These are phyloP conservation scores for Petrea volubilis DNA, from an alignment of 257 asterid genomes.

Conservation along the genomic window DNA sequence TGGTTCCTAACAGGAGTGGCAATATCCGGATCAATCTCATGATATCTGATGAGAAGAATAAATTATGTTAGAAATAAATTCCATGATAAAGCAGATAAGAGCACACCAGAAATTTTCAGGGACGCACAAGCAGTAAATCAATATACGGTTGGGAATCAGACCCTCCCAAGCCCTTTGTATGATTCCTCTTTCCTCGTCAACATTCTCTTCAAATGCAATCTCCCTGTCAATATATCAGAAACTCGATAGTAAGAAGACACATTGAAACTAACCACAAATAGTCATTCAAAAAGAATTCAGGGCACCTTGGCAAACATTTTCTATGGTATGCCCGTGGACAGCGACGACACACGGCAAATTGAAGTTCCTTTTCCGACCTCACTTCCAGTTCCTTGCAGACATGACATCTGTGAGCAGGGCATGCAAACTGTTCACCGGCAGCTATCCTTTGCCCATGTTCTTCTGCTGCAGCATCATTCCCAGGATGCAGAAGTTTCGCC, in stretches of 20 bases:
- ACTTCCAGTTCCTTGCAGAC: slow-evolving; percentile 71
- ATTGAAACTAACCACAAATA: slow-evolving; percentile 1
- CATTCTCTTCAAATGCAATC: slow-evolving; percentile 51
- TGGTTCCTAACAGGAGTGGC: slow-evolving; percentile 71
- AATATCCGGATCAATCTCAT: slow-evolving; percentile 49
- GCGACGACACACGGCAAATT: slow-evolving; percentile 95
- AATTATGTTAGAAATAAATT: slow-evolving; percentile 9
- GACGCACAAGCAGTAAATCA: slow-evolving; percentile 90
- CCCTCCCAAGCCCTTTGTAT: slow-evolving; percentile 85
- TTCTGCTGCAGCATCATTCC: slow-evolving; percentile 46
- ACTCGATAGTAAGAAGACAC: background rate
- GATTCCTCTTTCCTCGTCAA: slow-evolving; percentile 26
- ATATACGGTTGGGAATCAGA: slow-evolving; percentile 66
- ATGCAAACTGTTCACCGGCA: slow-evolving; percentile 73
- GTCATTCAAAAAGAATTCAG: slow-evolving; percentile 12
- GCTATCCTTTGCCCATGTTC: slow-evolving; percentile 54
- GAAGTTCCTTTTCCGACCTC: slow-evolving; percentile 46
- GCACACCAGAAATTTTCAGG: background rate
- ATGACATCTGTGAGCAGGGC: slow-evolving; percentile 79
- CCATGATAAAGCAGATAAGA: slow-evolving; percentile 2
- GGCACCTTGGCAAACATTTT: slow-evolving; percentile 90
- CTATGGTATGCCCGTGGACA: slow-evolving; percentile 93
- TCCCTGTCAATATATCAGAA: slow-evolving; percentile 43
- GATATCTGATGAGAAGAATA: slow-evolving; percentile 52
- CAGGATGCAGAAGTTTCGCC: slow-evolving; percentile 64